A percentile compares a stretch with the other conserved stretches of the same genome.
phyloP scores from a whole-genome alignment of 2,329 filamentous ascomycete genomes.

The Arachnopeziza araneosa region DNA sequence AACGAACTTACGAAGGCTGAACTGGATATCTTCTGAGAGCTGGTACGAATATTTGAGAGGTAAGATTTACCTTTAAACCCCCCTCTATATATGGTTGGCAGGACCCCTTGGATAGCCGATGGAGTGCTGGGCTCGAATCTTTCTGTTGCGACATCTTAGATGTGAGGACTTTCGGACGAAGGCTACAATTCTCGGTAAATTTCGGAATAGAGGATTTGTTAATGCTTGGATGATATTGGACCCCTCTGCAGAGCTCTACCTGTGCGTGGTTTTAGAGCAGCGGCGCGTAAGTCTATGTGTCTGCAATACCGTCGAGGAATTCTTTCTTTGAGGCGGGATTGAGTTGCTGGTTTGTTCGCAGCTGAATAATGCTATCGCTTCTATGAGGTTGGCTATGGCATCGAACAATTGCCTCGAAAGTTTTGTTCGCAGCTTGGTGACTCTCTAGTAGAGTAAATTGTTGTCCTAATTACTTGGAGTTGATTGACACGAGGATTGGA shows the following conservation, averaged over 20 bases:
- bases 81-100: slow-evolving; percentile 15
- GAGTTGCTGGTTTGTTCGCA: no score
- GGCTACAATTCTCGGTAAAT: not conserved
- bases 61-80: slow-evolving; percentile 17
- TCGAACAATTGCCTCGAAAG: no score
- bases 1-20: slow-evolving; percentile 22
- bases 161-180: not conserved
- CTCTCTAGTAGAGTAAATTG: no score
- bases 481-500: no score
- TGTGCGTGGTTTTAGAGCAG: not conserved
- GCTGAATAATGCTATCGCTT: no score
- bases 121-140: not conserved
- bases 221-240: not conserved
- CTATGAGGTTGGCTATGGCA: no score
- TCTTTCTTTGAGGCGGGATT: no score
- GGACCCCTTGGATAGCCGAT: slow-evolving; percentile 8
- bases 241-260: not conserved
- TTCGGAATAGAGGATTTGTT: not conserved
- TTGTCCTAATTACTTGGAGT: no score
- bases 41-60: slow-evolving; percentile 22
- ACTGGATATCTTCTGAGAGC: slow-evolving; percentile 23
- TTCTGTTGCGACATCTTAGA: not conserved
- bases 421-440: no score
- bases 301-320: no score
- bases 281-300: not conserved